Base-by-base conservation (phyloP, 371 early-diverging fungal genomes). In the Mortierella sp. region DNA sequence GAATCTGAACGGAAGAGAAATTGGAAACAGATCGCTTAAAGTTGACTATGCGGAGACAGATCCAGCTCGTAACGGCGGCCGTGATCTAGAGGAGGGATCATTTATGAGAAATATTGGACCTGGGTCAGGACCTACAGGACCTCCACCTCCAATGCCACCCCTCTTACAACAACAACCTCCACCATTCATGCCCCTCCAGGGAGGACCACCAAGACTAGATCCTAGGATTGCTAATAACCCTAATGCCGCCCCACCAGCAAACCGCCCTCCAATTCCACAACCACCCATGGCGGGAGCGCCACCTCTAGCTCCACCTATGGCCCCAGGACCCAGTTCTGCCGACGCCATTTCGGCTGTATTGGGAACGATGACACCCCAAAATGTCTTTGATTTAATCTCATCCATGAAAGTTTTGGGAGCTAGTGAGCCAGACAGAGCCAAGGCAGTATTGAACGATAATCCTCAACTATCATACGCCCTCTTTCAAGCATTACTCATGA, bases 381-480 rank as follows among this genome's bases (percentile, higher is more conserved):
- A 95, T 70, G 82, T 94, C 28, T 86, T 90, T 57, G 93, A 93
- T 34, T 77, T 95, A 7, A 86, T 95, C 83, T 84, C 91, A 8
- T 91, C 94, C 57, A 88, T 96, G 87, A 95, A 94, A 86, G 93
- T 94, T 2, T 68, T 89, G 55, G 85, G 76, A 56, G 88, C 85
- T 74, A 93, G 61, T 55, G 88, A 87, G 75, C 93, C 86, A 1
- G 92, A 92, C 9, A 89, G 92, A 53, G 92, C 93, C 7, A 87
- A 89, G 43, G 84, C 89, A 1, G 85, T 96, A 40, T 78, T 97
- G 40, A 76, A 83, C 17, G 73, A 87, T 28, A 95, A 96, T 71
- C 97, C 97, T 40, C 95, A 94, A 68, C 86, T 96, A 2, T 88
- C 94, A 19, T 96, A 95, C 84, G 95, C 95, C 4, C 82, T 96